Evolutionary conservation across 306 rosid species (phyloP), one percentile per base, ranked within the genome.

Genomic region (Nissolia schottii): DNA sequence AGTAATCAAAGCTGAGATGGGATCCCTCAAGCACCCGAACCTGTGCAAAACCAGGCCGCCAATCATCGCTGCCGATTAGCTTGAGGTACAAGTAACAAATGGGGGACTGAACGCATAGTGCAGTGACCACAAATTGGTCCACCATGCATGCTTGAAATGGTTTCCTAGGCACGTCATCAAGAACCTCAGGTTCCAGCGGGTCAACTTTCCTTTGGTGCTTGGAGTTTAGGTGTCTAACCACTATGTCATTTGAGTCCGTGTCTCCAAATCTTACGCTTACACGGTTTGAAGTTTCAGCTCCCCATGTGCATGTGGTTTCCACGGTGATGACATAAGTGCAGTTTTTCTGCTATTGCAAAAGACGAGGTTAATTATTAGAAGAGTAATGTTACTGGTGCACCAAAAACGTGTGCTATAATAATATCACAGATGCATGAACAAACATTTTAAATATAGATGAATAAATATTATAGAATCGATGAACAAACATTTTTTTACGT

Each of bases 91-190:
- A 66, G 69, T 85, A 85, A 80, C 97, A 93, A 8, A 93, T 71
- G 2, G 92, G 87, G 0, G 90, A 84, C 32, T 82, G 82, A 0
- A 93, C 80, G 25, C 98, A 90, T 6, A 67, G 85, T 16, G 85
- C 93, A n/a, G 59, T 67, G 7, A 90, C 89, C 32, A 74, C 83
- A 69, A 93, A 90, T 28, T 82, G 77, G 76, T 93, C 96, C 28
- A 93, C 91, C 79, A 58, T 67, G 74, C 98, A 93, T 15, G 88
- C 90, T 76, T 90, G 96, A 71, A 93, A 93, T 46, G 98, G 97
- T 54, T 78, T 85, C 56, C 83, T 82, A 5, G 96, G 85, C 14
- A 87, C 20, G 51, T 93, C 91, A 46, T 90, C 97, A 1, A 87
- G 85, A 61, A 82, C 82, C 9, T 64, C 34, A 0, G 96, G 89